phyloP scores from a whole-genome alignment of 768 basidiomycete genomes.

The Trichaptum fuscoviolaceum region DNA sequence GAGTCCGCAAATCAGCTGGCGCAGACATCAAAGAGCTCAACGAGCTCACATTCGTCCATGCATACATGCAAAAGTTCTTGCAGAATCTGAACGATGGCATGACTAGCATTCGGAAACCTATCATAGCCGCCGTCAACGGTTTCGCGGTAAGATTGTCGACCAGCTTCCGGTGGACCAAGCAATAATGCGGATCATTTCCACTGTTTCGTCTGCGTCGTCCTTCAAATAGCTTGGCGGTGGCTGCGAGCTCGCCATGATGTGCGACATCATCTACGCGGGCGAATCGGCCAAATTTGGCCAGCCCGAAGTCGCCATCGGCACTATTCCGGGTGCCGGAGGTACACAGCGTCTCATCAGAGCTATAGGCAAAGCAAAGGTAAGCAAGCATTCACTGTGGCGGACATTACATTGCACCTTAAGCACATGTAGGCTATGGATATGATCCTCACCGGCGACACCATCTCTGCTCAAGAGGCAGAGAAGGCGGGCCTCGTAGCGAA shows the following conservation, averaged over 20 bases:
- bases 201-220: neutral
- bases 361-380: constrained; percentile 34
- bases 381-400: neutral
- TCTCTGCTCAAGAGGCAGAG: constrained; percentile 41
- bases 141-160: constrained; percentile 32
- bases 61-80: constrained; percentile 42
- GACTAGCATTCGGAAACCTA: constrained; percentile 37
- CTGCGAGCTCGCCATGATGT: constrained; percentile 44
- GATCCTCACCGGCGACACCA: constrained; percentile 43
- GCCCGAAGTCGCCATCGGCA: constrained; percentile 44
- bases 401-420: neutral
- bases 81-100: constrained; percentile 38
- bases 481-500: constrained; percentile 43
- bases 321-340: constrained; percentile 41
- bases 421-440: constrained; percentile 46
- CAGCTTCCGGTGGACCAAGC: neutral
- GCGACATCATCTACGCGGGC: constrained; percentile 39
- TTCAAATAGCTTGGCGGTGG: constrained; percentile 39
- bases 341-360: constrained; percentile 38
- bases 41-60: constrained; percentile 35
- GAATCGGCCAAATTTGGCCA: constrained; percentile 41
- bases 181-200: neutral
- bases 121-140: constrained; percentile 42
- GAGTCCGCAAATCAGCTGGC: constrained; percentile 26
- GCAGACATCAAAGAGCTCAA: constrained; percentile 51